These are phyloP conservation scores for Colletotrichum sp. DNA, from an alignment of 2,329 filamentous ascomycete species.

Conservation along the genomic window DNA sequence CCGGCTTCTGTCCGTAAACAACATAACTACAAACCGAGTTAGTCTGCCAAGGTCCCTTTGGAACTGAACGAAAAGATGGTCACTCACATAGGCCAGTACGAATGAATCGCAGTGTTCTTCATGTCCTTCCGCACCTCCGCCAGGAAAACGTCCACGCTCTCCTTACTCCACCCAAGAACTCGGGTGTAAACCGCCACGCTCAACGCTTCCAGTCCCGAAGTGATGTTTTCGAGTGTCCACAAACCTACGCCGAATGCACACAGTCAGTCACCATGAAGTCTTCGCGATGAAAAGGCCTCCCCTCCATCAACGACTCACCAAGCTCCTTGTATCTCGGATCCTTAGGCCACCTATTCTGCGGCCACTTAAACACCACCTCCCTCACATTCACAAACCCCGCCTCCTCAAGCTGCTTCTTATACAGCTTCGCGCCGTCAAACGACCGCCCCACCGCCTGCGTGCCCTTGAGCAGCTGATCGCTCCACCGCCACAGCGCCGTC, in stretches of 20 bases:
- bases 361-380: constrained; percentile 49
- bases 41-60: no score
- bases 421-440: constrained; percentile 29
- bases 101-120: constrained; percentile 28
- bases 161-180: constrained; percentile 28
- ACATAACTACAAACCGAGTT: no score
- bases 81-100: constrained; percentile 20
- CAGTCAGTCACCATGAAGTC: background rate
- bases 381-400: constrained; percentile 56
- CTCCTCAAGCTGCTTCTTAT: constrained; percentile 44
- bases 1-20: constrained; percentile 17
- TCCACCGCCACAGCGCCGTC: constrained; percentile 7
- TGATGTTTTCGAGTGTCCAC: constrained; percentile 24
- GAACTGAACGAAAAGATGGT: no score
- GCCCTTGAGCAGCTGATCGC: background rate
- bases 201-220: constrained; percentile 29
- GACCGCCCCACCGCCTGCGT: constrained; percentile 30
- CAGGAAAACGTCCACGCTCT: constrained; percentile 28
- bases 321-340: constrained; percentile 52
- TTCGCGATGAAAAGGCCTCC: no score
- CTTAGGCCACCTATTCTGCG: constrained; percentile 52
- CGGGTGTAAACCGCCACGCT: constrained; percentile 30
- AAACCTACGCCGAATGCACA: constrained; percentile 11
- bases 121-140: constrained; percentile 29
- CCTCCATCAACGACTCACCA: constrained; percentile 27